Base-by-base conservation (phyloP, 2,329 filamentous ascomycete genomes). In the Diaporthe vaccinii region DNA sequence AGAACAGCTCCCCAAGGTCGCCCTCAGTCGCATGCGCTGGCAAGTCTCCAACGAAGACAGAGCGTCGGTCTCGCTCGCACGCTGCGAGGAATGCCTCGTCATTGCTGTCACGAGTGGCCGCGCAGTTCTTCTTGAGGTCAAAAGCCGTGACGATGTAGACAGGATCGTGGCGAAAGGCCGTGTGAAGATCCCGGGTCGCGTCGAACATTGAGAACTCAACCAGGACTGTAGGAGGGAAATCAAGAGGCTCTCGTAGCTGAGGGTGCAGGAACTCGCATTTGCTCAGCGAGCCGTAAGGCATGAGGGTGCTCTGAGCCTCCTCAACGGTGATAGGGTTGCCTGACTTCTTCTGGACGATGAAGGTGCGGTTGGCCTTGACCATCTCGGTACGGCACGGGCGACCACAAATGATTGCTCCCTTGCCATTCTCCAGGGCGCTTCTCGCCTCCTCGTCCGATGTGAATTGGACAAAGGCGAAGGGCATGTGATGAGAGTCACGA, bases 401-500 rank as follows among this genome's bases (percentile, higher is more conserved):
- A 20, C 89, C 90, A 58, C 88, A 84, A 72, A 92, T 89, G 4
- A 86, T 76, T 12, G 83, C 80, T 17, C 88, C 88, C 57, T 85
- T 85, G 12, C 87, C 90, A 5, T 86, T 74, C 2, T 78, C 77
- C 71, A 90, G 83, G 28, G 91, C 91, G 20, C 75, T 78, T 25
- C 85, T 80, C 2, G 91, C 91, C 79, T 91, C 83, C 1, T 85
- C 84, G 0, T 84, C 80, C 44, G 67, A 72, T 0, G 89, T 91
- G 79, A 86, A 93, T 78, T 93, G 91, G 31, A 87, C 88, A 78
- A 93, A 93, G 0, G 91, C 91, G 79, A 91, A 92, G 0, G 91
- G 91, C 89, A 93, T 92, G 53, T 89, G 85, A 20, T 82, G 82
- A 15, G 75, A 76, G 78, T 93, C 91, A 25, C 91, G 89, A 51